Base-by-base conservation (phyloP, 768 basidiomycete species). In the Lactarius evosmus region DNA sequence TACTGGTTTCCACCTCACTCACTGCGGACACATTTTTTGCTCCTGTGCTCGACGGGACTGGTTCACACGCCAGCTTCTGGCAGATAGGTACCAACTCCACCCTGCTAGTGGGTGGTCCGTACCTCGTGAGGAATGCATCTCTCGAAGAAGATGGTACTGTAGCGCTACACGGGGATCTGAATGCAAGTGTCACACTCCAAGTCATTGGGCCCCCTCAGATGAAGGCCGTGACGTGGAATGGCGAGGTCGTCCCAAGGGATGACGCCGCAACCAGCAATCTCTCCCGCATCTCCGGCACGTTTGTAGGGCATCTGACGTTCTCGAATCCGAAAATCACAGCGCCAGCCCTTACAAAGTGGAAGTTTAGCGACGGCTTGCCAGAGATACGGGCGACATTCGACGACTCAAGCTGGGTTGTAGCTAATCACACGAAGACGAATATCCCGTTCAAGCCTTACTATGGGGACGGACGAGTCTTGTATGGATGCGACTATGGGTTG, bases 401-500 rank as follows among this genome's bases (percentile, higher is more conserved):
- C 67, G 92, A 94, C 72, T 73, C 76, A 2, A 61, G 68, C 4
- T 94, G 91, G 91, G 78, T 77, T 9, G 69, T 79, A 60, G 91
- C 89, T 17, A 80, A 90, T 69, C 85, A 86, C 64, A 88, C 80
- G n/a, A 80, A 78, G 25, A 92, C 92, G 32, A 90, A 89, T 67
- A 85, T 87, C 61, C 87, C 88, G 2, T 78, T 78, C 55, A 84
- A 85, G 69, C 87, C 88, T 4, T 77, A 82, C 65, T 89, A 88
- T 66, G 89, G 89, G 1, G 88, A 91, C 66, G 89, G 88, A 1
- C 78, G 88, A 40, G 76, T 92, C n/a, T 75, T 94, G 32, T 93
- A 91, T 73, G 91, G 89, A 1, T 93, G 91, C 70, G 92, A 93
- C 73, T 94, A 94, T 73, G 88, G 85, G 62, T 94, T 86, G 90